Base-by-base conservation (phyloP, 495 filamentous ascomycete species). In the Staphylotrichum longicolle region DNA sequence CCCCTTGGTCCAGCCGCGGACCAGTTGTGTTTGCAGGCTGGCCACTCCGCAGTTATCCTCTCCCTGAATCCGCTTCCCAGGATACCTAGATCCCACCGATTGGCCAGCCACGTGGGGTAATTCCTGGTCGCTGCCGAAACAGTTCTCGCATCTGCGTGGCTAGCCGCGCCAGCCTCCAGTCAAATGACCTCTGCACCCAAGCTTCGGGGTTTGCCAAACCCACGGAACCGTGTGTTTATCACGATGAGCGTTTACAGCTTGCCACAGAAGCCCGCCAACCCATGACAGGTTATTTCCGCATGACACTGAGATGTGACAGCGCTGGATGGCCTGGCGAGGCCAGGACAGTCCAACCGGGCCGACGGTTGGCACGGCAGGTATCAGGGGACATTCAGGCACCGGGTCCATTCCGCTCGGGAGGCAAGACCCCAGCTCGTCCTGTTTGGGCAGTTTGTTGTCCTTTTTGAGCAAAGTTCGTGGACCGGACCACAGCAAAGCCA, bases 401-500 rank as follows among this genome's bases (percentile, higher is more conserved):
- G 33, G 41, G 34, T 35, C 30, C 14, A 39, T 42, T 51, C 64
- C 51, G 61, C 40, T 27, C 57, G 61, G 65, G 54, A 64, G 53
- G 44, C 42, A 52, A 40, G 32, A 41, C 41, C 35, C 6, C 37
- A 45, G 57, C 33, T 40, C 56, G 32, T 52, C 63, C 59, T 10
- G 30, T 54, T 65, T 40, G 42, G 66, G 63, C 12, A 61, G 59
- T 60, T 32, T 32, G 2, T 27, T 46, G 56, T 66, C 66, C 63
- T 35, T 51, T 58, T 68, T 48, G n/a, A 65, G 66, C 35, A 67
- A 57, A 37, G 62, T 55, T 52, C 20, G 58, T 58, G 58, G 27
- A 30, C 12, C 58, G 47, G 54, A 59, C 57, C 57, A 37, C n/a
- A 10, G 30, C 46, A 27, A 33, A 1, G 32, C 30, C 32, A 14